Evolutionary conservation across 768 basidiomycete species (phyloP), one percentile per base, ranked within the genome.

Genomic region (Suillus tomentosus): DNA sequence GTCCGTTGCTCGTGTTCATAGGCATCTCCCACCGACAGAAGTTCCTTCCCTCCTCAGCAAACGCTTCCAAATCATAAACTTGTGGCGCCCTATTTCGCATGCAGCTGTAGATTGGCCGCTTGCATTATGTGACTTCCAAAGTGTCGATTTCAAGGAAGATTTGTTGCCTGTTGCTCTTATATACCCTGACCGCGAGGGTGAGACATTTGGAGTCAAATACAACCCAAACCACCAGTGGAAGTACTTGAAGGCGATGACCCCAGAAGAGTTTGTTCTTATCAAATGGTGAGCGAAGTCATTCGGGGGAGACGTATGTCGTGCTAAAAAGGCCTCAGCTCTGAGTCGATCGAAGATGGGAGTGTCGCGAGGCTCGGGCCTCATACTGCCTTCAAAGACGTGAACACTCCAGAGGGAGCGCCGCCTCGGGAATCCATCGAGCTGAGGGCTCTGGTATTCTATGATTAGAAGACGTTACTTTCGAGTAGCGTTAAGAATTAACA

Each of bases 31-130:
- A 0, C 61, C 72, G 2, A 73, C 69, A 54, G 81, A 84, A 47
- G 81, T 75, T 0, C 74, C 74, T 66, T 71, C 40, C 50, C 68
- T 83, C 57, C 76, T 83, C 42, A 70, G 77, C 65, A 71, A 75
- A 27, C 81, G 83, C 64, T 84, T 82, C 72, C 82, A 84, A 67
- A 81, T 85, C 65, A 78, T 85, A 65, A 85, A 84, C 70, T 71
- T 85, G 63, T 85, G 85, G 85, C 78, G 84, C 24, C 84, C 84
- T 1, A 82, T 85, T 68, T 68, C 74, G 19, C 72, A 81, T 64
- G 67, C 77, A 2, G 82, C 82, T 3, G 68, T 71, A n/a, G 85
- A 84, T 64, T 82, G 77, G 74, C 84, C 83, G 6, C 77, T 85
- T 43, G 78, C 79, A 13, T 73, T 82, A 0, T 82, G 82, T 68